Base-by-base conservation (phyloP, 495 filamentous ascomycete species). In the Annulohypoxylon nitens region DNA sequence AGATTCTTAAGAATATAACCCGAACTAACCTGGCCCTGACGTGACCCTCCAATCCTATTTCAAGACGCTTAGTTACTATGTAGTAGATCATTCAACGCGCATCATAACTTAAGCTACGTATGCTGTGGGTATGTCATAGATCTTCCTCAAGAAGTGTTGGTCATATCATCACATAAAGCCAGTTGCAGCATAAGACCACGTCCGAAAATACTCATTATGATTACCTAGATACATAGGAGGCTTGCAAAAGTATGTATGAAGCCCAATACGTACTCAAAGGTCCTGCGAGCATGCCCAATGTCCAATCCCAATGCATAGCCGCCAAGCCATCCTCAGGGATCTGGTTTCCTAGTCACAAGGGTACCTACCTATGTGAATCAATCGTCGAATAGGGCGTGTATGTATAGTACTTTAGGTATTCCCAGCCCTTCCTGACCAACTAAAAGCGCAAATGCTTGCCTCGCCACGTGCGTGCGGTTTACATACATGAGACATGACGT, bases 211-310 rank as follows among this genome's bases (percentile, higher is more conserved):
- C 12, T 37, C 55, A 3, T 37, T 54, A 68, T 61, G 7, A 47
- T 18, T 20, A 45, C 16, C 16, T 54, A 30, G 30, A 30, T 43
- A 39, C 36, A 39, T 66, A 41, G 5, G 30, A 30, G 30, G 30
- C 30, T 4, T 36, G 11, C n/a, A 48, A 26, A 36, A 14, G 61
- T 33, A 47, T 62, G 25, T 41, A 54, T n/a, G n/a, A n/a, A 66
- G 66, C 66, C 71, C 41, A 69, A 74, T 47, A 33, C 30, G 23
- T 25, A 14, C 16, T 68, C 47, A n/a, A 8, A 18, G 25, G 30
- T 65, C 43, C 71, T 74, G 71, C 71, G 71, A 69, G 71, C 48
- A 20, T 74, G 71, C 71, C 71, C 71, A 74, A 74, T 55, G 39
- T 50, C n/a, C 30, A 69, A 61, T 57, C 43, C 26, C 23, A 51